Evolutionary conservation across 2,329 filamentous ascomycete species (phyloP).

Genomic region (Exophiala aquamarina): DNA sequence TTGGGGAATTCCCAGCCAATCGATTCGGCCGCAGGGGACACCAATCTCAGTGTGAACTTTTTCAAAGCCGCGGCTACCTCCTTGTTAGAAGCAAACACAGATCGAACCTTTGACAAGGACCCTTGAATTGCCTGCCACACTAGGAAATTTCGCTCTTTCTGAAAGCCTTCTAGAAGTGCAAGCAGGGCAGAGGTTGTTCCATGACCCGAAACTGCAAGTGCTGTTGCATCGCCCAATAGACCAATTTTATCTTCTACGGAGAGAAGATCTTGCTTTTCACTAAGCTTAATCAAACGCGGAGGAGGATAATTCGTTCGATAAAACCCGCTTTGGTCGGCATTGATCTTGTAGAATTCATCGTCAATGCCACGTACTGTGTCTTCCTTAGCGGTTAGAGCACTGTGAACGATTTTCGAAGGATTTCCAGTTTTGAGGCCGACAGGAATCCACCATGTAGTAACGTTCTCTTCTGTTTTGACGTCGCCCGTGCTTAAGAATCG

Average conservation of each 20-base stretch:
- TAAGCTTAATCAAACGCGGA: slow-evolving; percentile 76
- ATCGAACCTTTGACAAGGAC: slow-evolving; percentile 73
- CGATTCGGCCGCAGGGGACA: slow-evolving; percentile 71
- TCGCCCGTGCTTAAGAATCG: slow-evolving; percentile 92
- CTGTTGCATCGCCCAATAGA: slow-evolving; percentile 83
- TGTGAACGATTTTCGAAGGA: slow-evolving; percentile 60
- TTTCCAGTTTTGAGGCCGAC: slow-evolving; percentile 78
- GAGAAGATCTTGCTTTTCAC: slow-evolving; percentile 71
- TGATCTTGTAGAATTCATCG: slow-evolving; percentile 91
- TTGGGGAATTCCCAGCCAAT: slow-evolving; percentile 83
- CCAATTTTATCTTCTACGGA: slow-evolving; percentile 89
- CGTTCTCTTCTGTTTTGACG: slow-evolving; percentile 84
- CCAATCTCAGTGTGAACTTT: slow-evolving; percentile 73
- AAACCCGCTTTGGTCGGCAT: slow-evolving; percentile 83
- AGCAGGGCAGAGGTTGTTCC: slow-evolving; percentile 79
- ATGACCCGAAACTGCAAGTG: slow-evolving; percentile 83
- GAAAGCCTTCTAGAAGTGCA: slow-evolving; percentile 81
- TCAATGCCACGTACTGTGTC: slow-evolving; percentile 67
- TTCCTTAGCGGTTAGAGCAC: slow-evolving; percentile 73
- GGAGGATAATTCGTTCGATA: slow-evolving; percentile 93
- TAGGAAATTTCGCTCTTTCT: slow-evolving; percentile 77
- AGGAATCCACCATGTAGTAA: slow-evolving; percentile 94
- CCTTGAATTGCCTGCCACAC: slow-evolving; percentile 86
- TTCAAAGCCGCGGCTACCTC: slow-evolving; percentile 70
- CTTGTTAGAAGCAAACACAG: slow-evolving; percentile 79